Conservation (phyloP, 2,329 filamentous ascomycete genomes). For the Ceratocystis ficicola region DNA sequence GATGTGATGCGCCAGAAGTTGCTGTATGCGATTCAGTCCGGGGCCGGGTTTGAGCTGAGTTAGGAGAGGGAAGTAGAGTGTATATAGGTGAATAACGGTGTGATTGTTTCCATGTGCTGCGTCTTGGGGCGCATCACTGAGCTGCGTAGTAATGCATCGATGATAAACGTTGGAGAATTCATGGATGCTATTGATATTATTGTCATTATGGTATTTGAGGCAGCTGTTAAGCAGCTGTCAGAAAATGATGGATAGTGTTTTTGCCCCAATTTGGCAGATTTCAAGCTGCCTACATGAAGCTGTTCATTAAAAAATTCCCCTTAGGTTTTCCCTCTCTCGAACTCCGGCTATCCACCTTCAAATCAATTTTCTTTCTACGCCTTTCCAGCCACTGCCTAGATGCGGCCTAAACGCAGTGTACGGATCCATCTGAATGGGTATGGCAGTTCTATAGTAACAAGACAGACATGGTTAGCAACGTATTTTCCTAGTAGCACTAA, state of each 20-base stretch:
- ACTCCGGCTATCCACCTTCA: not conserved
- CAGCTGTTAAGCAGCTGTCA: too few relatives aligned
- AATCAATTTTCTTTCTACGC: not conserved
- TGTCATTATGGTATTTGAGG: too few relatives aligned
- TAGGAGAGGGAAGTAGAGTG: constrained; percentile 26
- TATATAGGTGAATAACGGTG: too few relatives aligned
- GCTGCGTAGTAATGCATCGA: too few relatives aligned
- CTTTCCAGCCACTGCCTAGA: not conserved
- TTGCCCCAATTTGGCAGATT: too few relatives aligned
- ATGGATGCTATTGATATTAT: too few relatives aligned
- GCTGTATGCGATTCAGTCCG: constrained; percentile 77
- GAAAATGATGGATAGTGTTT: too few relatives aligned
- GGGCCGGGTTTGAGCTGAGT: constrained; percentile 82
- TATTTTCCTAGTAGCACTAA: not conserved
- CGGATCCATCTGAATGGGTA: constrained; percentile 35
- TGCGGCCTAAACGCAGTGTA: constrained; percentile 26
- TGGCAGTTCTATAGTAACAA: constrained; percentile 42
- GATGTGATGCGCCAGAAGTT: constrained; percentile 62
- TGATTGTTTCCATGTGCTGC: too few relatives aligned
- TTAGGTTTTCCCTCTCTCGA: not conserved
- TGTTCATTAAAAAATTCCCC: too few relatives aligned
- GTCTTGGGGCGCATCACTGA: too few relatives aligned
- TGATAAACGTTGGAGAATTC: not conserved
- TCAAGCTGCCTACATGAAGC: not conserved
- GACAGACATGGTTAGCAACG: constrained; percentile 25